A percentile compares a stretch with the other conserved stretches of the same genome.
Conservation (phyloP, 202 grass and related monocot genomes). For the Carex sylvatica region DNA sequence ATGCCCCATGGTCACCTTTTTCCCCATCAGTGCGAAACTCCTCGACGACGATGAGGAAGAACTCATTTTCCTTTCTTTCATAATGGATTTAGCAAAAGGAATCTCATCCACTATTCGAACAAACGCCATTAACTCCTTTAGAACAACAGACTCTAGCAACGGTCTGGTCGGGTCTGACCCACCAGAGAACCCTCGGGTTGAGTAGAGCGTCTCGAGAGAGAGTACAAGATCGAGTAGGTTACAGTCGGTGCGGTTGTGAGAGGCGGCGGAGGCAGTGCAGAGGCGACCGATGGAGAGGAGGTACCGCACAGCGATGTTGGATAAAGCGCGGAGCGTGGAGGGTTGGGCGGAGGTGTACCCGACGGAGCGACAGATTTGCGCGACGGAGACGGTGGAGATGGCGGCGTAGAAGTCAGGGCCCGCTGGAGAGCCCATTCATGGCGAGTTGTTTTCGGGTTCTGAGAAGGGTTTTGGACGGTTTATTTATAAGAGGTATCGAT, state of each 20-base stretch:
- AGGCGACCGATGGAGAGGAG: constrained; percentile 40
- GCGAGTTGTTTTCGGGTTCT: background rate
- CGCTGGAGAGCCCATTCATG: constrained; percentile 48
- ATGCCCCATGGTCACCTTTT: constrained; percentile 37
- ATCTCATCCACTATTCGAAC: constrained; percentile 36
- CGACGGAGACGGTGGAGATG: constrained; percentile 32
- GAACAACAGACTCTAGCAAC: constrained; percentile 34
- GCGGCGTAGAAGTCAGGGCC: constrained; percentile 17
- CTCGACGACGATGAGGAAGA: constrained; percentile 6
- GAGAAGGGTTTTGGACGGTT: background rate
- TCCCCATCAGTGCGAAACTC: constrained; percentile 44
- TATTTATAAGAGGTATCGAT: background rate
- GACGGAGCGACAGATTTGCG: constrained; percentile 42
- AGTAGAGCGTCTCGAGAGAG: constrained; percentile 47
- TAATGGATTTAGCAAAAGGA: constrained; percentile 42
- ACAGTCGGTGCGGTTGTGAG: constrained; percentile 39
- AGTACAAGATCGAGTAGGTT: constrained; percentile 48
- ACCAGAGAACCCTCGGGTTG: constrained; percentile 33
- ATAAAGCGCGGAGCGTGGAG: constrained; percentile 44
- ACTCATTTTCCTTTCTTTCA: background rate
- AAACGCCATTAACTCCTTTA: constrained; percentile 47
- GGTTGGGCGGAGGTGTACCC: constrained; percentile 45
- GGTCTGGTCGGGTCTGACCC: constrained; percentile 31
- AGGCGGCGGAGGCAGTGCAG: constrained; percentile 33
- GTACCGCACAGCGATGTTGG: constrained; percentile 40